A percentile compares a stretch with the other conserved stretches of the same genome.
Conservation (phyloP, 2,329 filamentous ascomycete genomes). For the Chaetomium strumarium region DNA sequence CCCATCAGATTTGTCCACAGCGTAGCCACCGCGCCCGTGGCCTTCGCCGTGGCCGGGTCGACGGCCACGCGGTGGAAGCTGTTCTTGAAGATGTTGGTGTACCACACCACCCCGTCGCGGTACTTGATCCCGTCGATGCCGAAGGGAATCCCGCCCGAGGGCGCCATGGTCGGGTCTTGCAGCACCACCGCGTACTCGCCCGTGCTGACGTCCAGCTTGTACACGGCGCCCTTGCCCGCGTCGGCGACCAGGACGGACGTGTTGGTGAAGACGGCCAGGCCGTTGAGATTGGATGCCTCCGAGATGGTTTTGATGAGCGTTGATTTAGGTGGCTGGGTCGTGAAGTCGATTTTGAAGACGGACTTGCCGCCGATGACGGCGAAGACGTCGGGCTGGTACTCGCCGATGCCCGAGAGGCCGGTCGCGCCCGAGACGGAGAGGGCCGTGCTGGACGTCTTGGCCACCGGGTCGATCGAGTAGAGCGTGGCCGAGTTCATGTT, state of each 20-base stretch:
- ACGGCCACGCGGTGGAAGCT: constrained; percentile 30
- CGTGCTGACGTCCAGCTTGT: constrained; percentile 25
- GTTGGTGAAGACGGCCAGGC: constrained; percentile 28
- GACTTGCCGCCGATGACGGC: constrained; percentile 30
- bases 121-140: constrained; percentile 32
- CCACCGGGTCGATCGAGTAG: constrained; percentile 26
- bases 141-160: constrained; percentile 28
- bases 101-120: constrained; percentile 28
- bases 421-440: constrained; percentile 25
- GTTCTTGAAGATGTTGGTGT: constrained; percentile 34
- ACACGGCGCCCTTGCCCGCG: constrained; percentile 28
- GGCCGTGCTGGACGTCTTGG: constrained; percentile 28
- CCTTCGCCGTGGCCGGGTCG: constrained; percentile 26
- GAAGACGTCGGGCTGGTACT: constrained; percentile 28
- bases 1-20: constrained; percentile 32
- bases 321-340: constrained; percentile 19
- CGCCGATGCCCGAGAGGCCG: constrained; percentile 30
- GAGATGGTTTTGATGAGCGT: constrained; percentile 27
- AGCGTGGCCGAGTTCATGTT: constrained; percentile 32
- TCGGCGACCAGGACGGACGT: constrained; percentile 29
- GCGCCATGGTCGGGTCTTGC: constrained; percentile 29
- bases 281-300: constrained; percentile 30
- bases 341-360: constrained; percentile 31
- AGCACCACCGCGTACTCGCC: constrained; percentile 25
- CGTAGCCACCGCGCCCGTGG: constrained; percentile 24